phyloP scores from a whole-genome alignment of 2,329 filamentous ascomycete genomes.

The Phoma herbarum region DNA sequence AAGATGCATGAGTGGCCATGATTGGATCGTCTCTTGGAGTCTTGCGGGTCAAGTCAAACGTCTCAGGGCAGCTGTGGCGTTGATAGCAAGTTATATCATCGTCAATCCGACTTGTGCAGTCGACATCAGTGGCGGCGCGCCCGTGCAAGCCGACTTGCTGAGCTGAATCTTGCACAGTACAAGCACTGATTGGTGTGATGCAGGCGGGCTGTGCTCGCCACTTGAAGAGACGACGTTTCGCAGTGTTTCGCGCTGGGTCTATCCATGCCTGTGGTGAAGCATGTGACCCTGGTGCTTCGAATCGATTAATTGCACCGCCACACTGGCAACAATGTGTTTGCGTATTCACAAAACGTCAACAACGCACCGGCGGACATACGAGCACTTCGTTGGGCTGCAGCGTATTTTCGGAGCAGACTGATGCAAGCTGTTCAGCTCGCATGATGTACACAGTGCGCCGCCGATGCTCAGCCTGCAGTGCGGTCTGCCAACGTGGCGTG shows the following conservation, averaged over 20 bases:
- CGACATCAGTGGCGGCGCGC: conserved; percentile 4
- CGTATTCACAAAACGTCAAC: conserved; percentile 16
- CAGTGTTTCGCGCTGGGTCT: conserved; percentile 12
- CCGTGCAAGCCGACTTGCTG: conserved; percentile 14
- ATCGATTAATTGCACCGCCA: conserved; percentile 44
- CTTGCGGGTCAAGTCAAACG: background rate
- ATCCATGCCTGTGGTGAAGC: conserved; percentile 27
- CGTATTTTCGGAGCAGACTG: conserved; percentile 43
- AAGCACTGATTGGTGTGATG: conserved; percentile 27
- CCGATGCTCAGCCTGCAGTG: conserved; percentile 39
- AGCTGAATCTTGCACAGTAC: conserved; percentile 21
- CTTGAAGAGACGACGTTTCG: conserved; percentile 23
- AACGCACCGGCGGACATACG: conserved; percentile 15
- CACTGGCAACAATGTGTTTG: conserved; percentile 29
- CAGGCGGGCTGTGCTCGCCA: conserved; percentile 37
- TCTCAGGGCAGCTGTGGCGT: conserved; percentile 1
- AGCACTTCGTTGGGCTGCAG: conserved; percentile 35
- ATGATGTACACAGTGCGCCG: conserved; percentile 27
- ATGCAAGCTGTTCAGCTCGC: conserved; percentile 46
- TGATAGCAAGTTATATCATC: background rate
- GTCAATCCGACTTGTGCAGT: conserved; percentile 3
- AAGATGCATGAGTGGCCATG: background rate
- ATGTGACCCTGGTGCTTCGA: conserved; percentile 34
- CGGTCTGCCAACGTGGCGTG: conserved; percentile 46
- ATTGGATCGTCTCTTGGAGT: background rate